A percentile compares a stretch with the other conserved stretches of the same genome.
Evolutionary conservation across 352 stramenopile genomes (phyloP).

Genomic region (Thalassiosira hispida): DNA sequence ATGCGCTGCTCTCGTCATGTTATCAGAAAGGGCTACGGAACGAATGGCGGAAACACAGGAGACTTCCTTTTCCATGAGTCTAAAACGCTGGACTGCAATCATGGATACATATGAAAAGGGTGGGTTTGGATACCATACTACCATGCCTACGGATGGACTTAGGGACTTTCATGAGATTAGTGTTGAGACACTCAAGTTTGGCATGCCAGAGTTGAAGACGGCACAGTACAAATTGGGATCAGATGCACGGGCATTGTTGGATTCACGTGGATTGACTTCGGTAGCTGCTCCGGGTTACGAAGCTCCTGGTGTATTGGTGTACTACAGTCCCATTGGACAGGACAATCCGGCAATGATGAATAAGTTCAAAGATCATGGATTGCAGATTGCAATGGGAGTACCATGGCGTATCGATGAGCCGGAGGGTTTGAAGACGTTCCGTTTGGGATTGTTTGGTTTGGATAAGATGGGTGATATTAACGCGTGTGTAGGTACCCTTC

Average conservation of each 20-base stretch:
- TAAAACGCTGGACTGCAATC: conserved; percentile 84
- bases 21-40: conserved; percentile 73
- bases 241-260: conserved; percentile 64
- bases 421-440: conserved; percentile 84
- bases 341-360: conserved; percentile 85
- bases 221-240: conserved; percentile 78
- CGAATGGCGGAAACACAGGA: conserved; percentile 68
- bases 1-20: conserved; percentile 75
- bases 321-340: conserved; percentile 75
- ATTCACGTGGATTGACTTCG: conserved; percentile 74
- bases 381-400: conserved; percentile 83
- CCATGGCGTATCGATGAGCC: conserved; percentile 86
- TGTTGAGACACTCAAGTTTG: conserved; percentile 82
- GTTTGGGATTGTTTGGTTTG: conserved; percentile 87
- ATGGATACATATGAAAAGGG: conserved; percentile 86
- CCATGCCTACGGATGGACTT: conserved; percentile 87
- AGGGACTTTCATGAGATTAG: conserved; percentile 85
- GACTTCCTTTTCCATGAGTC: conserved; percentile 83
- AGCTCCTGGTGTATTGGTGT: conserved; percentile 85
- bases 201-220: conserved; percentile 77
- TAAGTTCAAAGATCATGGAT: conserved; percentile 82
- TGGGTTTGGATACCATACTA: conserved; percentile 84
- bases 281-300: conserved; percentile 83
- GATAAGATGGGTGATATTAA: conserved; percentile 86
- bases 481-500: conserved; percentile 71